Evolutionary conservation across 106 monocot species (phyloP), one percentile per base, ranked within the genome.

Genomic region (Dendrobium catenatum): DNA sequence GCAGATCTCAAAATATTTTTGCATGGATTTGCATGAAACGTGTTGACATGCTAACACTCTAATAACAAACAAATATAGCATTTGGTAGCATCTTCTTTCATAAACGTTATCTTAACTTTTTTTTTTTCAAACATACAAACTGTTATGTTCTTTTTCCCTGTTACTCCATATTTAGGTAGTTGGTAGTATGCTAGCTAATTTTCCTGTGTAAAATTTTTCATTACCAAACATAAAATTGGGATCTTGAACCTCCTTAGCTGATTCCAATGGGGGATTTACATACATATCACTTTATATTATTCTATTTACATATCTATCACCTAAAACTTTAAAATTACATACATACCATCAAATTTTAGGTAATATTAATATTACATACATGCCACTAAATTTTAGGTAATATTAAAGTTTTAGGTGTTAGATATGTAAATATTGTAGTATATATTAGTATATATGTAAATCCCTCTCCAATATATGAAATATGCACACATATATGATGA

Each of bases 231-330:
- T 70, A 37, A 33, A 15, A 70, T 16, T 70, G 70, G 13, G 16
- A 70, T 70, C 64, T 33, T 70, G 31, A 70, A 70, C 33, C 11
- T 29, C 70, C 20, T 70, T 70, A 70, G 70, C 70, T 70, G 33
- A 31, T 70, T 70, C 70, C 13, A 5, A 70, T 70, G 29, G 29
- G 29, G 29, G 0, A 29, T 29, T 29, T 29, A 29, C 29, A 29
- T 29, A 29, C 29, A 29, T 29, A 29, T 0, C 29, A 29, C 29
- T 29, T 29, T 29, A 29, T 29, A 29, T 29, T 29, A 0, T 0
- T 29, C 29, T 29, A 29, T 29, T 29, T 29, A 29, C 29, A 29
- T 29, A 29, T 29, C 29, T 29, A 29, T 29, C 29, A 29, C 29
- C 29, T 29, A 29, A 29, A 29, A 29, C 29, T 29, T 29, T 29